Evolutionary conservation across 2,329 filamentous ascomycete genomes (phyloP), one percentile per base, ranked within the genome.

Genomic region (Aspergillus sp.): DNA sequence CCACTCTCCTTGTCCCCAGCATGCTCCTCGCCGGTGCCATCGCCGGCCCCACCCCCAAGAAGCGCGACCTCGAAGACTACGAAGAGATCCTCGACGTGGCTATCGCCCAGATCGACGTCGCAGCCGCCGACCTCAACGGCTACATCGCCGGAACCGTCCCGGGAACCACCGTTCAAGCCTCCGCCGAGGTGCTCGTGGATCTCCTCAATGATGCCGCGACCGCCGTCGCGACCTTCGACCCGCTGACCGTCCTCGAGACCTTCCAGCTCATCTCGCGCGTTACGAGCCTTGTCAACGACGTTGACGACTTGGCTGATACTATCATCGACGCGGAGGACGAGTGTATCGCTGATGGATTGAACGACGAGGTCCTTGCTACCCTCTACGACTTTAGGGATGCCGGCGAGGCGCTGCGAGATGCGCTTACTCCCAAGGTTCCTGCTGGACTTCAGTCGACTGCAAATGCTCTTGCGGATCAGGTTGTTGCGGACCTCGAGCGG

Each of bases 31-130:
- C 38, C 30, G 9, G 50, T 28, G 50, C n/a, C 30, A 13, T 53
- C 31, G 50, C 50, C 2, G 30, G 38, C 17, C 50, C 50, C 31
- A 53, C 38, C 30, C 50, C 50, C 50, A 53, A 53, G 38, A 53
- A 53, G 50, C 50, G 50, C 28, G 28, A 30, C n/a, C 50, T 53
- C 7, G 13, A 9, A 8, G 28, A 53, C 6, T 53, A 53, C 50
- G n/a, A 38, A 38, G 50, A 22, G 8, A 53, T 53, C 50, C 50
- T 53, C 50, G 50, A 53, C 15, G 38, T 19, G 8, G 50, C 38
- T 3, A 53, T 30, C 50, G 31, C 28, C 1, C 28, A 34, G 30
- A 38, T 53, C 50, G 50, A 53, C 15, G 9, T 19, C 28, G 50
- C 22, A 19, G 50, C 19, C 1, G 22, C 50, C 17, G 30, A 53